Conservation (phyloP, 352 stramenopile species). For the Phytophthora fragariae region DNA sequence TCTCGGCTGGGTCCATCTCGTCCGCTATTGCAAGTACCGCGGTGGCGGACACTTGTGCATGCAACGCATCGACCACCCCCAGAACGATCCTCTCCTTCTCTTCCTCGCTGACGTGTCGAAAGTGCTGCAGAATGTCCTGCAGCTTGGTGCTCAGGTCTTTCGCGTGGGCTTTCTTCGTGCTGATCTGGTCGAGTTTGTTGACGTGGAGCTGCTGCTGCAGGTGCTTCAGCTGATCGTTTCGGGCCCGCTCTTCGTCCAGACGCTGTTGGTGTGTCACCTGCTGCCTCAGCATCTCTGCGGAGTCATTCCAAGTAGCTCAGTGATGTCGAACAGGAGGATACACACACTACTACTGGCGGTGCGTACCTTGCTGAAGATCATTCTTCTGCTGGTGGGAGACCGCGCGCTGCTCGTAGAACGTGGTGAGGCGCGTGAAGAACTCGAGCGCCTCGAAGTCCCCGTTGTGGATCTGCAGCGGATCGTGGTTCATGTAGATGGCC, state of each 20-base stretch:
- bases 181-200: constrained; percentile 59
- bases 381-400: constrained; percentile 58
- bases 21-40: constrained; percentile 52
- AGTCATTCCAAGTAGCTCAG: constrained; percentile 1
- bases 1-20: constrained; percentile 66
- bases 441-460: constrained; percentile 68
- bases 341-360: no score
- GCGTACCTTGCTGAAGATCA: constrained; percentile 53
- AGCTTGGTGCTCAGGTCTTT: constrained; percentile 65
- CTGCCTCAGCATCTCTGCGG: constrained; percentile 52
- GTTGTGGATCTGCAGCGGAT: constrained; percentile 32
- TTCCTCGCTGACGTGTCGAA: constrained; percentile 63
- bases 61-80: constrained; percentile 51
- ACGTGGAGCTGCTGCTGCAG: constrained; percentile 61
- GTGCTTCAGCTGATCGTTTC: constrained; percentile 53
- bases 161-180: constrained; percentile 48
- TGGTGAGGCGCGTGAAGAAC: constrained; percentile 61
- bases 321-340: background rate
- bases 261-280: constrained; percentile 38
- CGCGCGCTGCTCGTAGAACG: constrained; percentile 68
- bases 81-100: constrained; percentile 70
- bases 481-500: constrained; percentile 66
- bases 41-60: constrained; percentile 59
- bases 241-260: constrained; percentile 45
- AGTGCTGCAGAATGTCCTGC: constrained; percentile 57